These are phyloP conservation scores for Scortechinia acanthostroma DNA, from an alignment of 2,329 filamentous ascomycete species.

Conservation along the genomic window DNA sequence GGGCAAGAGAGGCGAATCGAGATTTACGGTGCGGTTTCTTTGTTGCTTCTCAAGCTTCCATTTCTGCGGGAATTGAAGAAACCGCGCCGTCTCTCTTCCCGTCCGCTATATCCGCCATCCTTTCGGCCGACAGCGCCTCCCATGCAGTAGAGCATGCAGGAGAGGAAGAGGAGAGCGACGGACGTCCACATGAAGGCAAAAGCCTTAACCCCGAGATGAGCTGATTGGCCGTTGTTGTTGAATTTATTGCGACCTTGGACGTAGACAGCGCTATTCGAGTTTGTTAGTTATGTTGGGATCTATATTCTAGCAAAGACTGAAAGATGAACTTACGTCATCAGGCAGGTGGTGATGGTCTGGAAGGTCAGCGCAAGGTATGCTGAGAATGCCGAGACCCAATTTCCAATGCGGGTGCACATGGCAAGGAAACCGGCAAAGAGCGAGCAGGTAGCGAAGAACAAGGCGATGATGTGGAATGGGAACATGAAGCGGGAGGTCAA, in stretches of 20 bases:
- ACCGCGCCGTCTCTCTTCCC: constrained; percentile 22
- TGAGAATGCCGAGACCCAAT: constrained; percentile 40
- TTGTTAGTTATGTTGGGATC: not conserved
- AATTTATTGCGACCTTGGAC: constrained; percentile 49
- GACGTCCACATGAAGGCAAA: constrained; percentile 58
- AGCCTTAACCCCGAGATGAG: constrained; percentile 45
- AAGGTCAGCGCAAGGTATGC: constrained; percentile 45
- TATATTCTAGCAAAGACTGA: constrained; percentile 8
- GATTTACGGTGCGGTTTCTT: not conserved
- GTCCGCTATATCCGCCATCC: constrained; percentile 21
- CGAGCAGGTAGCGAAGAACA: not conserved
- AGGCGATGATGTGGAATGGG: not conserved
- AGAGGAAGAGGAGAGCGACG: constrained; percentile 41
- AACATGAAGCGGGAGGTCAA: not conserved
- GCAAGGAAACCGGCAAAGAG: not conserved
- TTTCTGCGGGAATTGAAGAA: constrained; percentile 14
- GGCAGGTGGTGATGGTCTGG: constrained; percentile 43
- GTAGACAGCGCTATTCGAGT: constrained; percentile 42
- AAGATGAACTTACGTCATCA: constrained; percentile 52
- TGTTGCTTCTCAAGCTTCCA: not conserved
- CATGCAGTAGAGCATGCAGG: constrained; percentile 47
- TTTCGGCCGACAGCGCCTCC: constrained; percentile 21
- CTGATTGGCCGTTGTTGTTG: constrained; percentile 32
- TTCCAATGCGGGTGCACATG: constrained; percentile 11
- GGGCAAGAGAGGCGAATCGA: not conserved